Conservation (phyloP, 2,329 filamentous ascomycete species). For the Aspergillus ustus region DNA sequence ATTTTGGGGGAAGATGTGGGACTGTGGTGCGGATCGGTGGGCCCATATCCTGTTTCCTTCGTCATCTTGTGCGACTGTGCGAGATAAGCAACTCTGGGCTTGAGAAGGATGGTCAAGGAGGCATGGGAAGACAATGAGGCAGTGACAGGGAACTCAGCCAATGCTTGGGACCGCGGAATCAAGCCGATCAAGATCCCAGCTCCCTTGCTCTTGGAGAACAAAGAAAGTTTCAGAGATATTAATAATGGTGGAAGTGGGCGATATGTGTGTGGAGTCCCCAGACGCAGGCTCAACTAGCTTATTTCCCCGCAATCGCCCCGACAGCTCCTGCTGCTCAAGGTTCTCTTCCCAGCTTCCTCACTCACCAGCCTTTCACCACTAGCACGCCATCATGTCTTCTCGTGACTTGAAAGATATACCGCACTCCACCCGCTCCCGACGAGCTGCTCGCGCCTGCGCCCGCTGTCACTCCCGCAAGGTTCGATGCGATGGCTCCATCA, state of each 20-base stretch:
- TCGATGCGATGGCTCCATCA: conserved; percentile 22
- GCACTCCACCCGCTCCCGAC: conserved; percentile 9
- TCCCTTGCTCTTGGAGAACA: background rate
- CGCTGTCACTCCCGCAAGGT: conserved; percentile 22
- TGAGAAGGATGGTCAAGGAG: background rate
- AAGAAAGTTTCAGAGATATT: background rate
- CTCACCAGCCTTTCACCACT: background rate
- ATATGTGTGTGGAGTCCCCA: background rate
- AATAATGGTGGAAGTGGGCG: background rate
- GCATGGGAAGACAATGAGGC: background rate
- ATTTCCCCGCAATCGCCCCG: conserved; percentile 3
- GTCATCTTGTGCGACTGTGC: background rate
- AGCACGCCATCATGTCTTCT: background rate
- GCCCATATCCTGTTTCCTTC: background rate
- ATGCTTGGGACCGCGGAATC: too few species aligned
- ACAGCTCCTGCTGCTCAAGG: too few species aligned
- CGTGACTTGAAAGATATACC: background rate
- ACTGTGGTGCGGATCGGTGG: background rate
- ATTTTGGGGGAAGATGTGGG: background rate
- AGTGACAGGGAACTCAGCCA: background rate
- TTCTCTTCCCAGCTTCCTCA: background rate
- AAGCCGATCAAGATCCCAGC: background rate
- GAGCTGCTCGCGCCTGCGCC: conserved; percentile 19
- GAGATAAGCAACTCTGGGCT: background rate
- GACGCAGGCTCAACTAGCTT: background rate